Percentiles rank a stretch among this genome's conserved stretches.
These are phyloP conservation scores for Pseudogymnoascus destructans DNA, from an alignment of 2,329 filamentous ascomycete species.

Conservation along the genomic window DNA sequence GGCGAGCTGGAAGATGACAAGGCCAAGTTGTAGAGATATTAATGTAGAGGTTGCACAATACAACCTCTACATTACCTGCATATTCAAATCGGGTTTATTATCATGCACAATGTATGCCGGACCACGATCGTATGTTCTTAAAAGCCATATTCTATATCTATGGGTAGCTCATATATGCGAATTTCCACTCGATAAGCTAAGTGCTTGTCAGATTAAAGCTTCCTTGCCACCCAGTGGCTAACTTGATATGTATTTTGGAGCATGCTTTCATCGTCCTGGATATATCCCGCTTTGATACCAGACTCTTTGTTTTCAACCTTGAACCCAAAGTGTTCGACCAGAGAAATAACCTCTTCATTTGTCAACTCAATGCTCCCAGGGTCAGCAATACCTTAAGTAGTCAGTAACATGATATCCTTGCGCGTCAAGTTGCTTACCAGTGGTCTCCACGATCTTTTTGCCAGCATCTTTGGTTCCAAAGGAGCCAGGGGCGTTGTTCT, in stretches of 20 bases:
- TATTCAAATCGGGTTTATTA: background rate
- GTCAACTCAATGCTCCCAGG: constrained; percentile 83
- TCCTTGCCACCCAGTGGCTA: constrained; percentile 76
- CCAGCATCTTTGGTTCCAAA: constrained; percentile 28
- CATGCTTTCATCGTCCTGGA: constrained; percentile 77
- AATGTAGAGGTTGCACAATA: background rate
- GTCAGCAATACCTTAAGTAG: constrained; percentile 58
- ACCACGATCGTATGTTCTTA: background rate
- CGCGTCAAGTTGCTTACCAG: background rate
- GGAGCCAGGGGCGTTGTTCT: constrained; percentile 53
- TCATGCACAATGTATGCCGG: background rate
- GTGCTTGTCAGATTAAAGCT: constrained; percentile 30
- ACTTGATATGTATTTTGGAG: constrained; percentile 69
- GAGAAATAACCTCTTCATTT: constrained; percentile 70
- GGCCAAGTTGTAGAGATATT: constrained; percentile 29
- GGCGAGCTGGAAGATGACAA: constrained; percentile 25
- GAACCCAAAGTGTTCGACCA: constrained; percentile 69
- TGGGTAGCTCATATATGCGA: constrained; percentile 10
- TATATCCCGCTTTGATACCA: constrained; percentile 64
- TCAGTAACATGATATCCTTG: constrained; percentile 1
- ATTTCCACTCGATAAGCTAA: background rate
- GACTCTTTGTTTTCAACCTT: constrained; percentile 49
- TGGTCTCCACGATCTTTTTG: background rate
- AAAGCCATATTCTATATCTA: background rate
- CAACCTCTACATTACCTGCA: background rate